Conservation (phyloP, 2,329 filamentous ascomycete genomes). For the Microdochium paspali region DNA sequence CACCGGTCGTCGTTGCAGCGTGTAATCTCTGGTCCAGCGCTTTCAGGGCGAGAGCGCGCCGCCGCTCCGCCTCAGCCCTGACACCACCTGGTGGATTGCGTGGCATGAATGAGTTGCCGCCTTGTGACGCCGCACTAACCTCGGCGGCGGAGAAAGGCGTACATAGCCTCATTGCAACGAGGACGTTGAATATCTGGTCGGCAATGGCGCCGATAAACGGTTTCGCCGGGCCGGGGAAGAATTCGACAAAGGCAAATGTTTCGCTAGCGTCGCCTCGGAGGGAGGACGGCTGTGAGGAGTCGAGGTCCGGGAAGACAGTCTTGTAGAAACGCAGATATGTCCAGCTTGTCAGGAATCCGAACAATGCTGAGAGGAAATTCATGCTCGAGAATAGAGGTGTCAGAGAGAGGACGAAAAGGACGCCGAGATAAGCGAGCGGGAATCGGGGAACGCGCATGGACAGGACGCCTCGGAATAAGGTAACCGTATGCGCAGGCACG, state of each 20-base stretch:
- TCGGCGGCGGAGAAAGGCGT: conserved; percentile 79
- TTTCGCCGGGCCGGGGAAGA: conserved; percentile 82
- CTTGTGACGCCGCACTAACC: conserved; percentile 52
- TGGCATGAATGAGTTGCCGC: conserved; percentile 52
- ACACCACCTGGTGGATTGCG: conserved; percentile 56
- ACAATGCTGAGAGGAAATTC: conserved; percentile 68
- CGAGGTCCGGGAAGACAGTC: conserved; percentile 58
- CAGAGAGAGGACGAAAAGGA: conserved; percentile 56
- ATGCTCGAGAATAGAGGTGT: conserved; percentile 57
- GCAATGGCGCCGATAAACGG: conserved; percentile 66
- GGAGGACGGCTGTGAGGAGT: conserved; percentile 47
- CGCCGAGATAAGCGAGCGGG: conserved; percentile 63
- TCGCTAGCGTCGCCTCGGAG: conserved; percentile 90
- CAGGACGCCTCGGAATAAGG: conserved; percentile 78
- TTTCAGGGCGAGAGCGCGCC: conserved; percentile 80
- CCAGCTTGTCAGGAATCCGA: conserved; percentile 83
- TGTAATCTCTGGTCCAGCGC: conserved; percentile 87
- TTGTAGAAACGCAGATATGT: conserved; percentile 96
- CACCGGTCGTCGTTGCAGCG: conserved; percentile 55
- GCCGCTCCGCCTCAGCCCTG: conserved; percentile 82
- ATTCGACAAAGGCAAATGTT: conserved; percentile 90
- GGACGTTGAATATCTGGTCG: conserved; percentile 61
- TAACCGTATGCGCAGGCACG: conserved; percentile 92
- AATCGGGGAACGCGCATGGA: conserved; percentile 76
- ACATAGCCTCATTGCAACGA: conserved; percentile 71